Percentiles rank a stretch among this genome's conserved stretches.
phyloP scores from a whole-genome alignment of 495 filamentous ascomycete genomes.

The Penicillium samsonianum region DNA sequence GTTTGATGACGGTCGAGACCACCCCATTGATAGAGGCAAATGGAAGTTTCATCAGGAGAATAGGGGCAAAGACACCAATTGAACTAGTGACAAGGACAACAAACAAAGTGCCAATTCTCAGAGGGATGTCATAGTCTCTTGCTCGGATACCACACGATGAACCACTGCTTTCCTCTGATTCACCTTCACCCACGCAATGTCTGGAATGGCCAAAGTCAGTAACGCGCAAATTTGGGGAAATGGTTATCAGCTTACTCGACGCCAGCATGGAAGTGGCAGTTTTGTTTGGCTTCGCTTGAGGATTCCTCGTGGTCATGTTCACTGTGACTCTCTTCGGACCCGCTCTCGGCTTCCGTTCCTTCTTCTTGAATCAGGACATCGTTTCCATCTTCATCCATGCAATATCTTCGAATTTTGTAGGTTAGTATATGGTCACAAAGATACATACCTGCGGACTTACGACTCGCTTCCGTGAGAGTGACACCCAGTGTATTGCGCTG shows the following conservation, averaged over 20 bases:
- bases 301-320: slow-evolving; percentile 16
- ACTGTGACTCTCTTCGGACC: neutral
- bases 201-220: slow-evolving; percentile 24
- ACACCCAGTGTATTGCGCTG: slow-evolving; percentile 53
- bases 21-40: slow-evolving; percentile 44
- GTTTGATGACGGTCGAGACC: slow-evolving; percentile 52
- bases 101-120: slow-evolving; percentile 63
- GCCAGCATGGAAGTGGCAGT: slow-evolving; percentile 68
- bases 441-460: slow-evolving; percentile 30
- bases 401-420: slow-evolving; percentile 39
- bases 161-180: slow-evolving; percentile 29
- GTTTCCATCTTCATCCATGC: slow-evolving; percentile 48
- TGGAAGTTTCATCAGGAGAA: slow-evolving; percentile 38
- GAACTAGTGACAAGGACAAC: slow-evolving; percentile 55
- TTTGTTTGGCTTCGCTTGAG: slow-evolving; percentile 17
- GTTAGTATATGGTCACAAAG: neutral
- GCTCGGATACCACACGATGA: slow-evolving; percentile 44
- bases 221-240: neutral
- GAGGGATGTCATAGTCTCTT: slow-evolving; percentile 58
- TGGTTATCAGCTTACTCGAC: slow-evolving; percentile 52
- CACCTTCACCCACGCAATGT: slow-evolving; percentile 49
- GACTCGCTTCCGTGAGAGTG: slow-evolving; percentile 48
- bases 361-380: slow-evolving; percentile 44
- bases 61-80: slow-evolving; percentile 48
- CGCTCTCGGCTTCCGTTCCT: slow-evolving; percentile 15